phyloP scores from a whole-genome alignment of 78 protist genomes.

The Dictyostelium firmibasis region DNA sequence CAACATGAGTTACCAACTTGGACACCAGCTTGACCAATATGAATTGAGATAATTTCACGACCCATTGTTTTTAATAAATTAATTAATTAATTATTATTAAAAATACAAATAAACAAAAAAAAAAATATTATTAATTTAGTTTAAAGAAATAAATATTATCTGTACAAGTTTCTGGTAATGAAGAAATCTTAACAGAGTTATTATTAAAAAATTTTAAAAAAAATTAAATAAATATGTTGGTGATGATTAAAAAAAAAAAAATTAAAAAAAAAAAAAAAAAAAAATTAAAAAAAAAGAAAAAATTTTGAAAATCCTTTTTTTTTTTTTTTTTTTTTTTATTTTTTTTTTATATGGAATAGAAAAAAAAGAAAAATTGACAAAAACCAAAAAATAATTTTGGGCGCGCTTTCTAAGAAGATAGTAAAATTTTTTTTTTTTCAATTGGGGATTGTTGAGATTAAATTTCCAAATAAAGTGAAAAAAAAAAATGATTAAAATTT shows the following conservation, averaged over 20 bases:
- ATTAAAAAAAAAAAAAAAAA: neutral
- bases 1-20: constrained; percentile 98
- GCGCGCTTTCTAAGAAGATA: too few species aligned
- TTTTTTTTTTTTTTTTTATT: neutral
- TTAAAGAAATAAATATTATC: neutral
- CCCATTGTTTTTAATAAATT: neutral
- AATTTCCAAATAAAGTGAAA: neutral
- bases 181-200: neutral
- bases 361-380: neutral
- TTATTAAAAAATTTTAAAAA: neutral
- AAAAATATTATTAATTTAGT: neutral
- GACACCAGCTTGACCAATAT: constrained; percentile 95
- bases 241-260: too few species aligned
- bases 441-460: neutral
- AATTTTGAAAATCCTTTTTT: neutral
- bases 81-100: neutral
- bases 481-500: too few species aligned
- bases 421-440: too few species aligned
- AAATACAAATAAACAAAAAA: neutral
- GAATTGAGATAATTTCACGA: constrained; percentile 73
- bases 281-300: neutral
- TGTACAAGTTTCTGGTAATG: constrained; percentile 5
- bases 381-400: neutral
- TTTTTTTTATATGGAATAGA: neutral
- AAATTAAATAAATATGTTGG: neutral